phyloP scores from a whole-genome alignment of 1,284 basidiomycete genomes.

The Cryptococcus deneoformans region DNA sequence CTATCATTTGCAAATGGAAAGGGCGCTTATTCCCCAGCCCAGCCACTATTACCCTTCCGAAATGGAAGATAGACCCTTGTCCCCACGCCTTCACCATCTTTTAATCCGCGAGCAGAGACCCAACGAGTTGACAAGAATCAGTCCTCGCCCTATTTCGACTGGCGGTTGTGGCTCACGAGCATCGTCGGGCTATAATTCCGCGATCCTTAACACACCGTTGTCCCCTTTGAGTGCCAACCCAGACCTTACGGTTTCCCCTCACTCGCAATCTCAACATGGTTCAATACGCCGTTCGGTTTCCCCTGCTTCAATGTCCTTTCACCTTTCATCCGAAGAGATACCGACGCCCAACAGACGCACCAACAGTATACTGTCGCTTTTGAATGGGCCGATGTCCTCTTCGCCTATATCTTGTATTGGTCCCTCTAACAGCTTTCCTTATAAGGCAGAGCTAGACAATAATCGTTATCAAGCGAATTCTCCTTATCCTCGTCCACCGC shows the following conservation, averaged over 20 bases:
- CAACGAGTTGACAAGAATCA: constrained; percentile 14
- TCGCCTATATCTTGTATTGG: constrained; percentile 6
- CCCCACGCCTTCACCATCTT: constrained; percentile 20
- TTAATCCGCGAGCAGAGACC: constrained; percentile 14
- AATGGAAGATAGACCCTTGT: constrained; percentile 18
- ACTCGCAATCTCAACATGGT: not conserved
- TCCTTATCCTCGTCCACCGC: constrained; percentile 1
- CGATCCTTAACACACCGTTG: not conserved
- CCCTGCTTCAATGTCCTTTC: not conserved
- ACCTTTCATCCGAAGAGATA: not conserved
- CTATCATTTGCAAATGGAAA: too few relatives aligned
- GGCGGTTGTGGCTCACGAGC: not conserved
- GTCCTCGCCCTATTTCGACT: constrained; percentile 6
- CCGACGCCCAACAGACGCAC: constrained; percentile 5
- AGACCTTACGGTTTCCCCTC: not conserved
- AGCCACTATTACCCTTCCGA: not conserved
- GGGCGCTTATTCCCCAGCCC: not conserved
- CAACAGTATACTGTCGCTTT: constrained; percentile 20
- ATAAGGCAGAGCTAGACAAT: not conserved
- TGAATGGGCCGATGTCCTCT: constrained; percentile 17
- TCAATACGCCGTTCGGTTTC: not conserved
- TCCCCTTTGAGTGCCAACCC: constrained; percentile 9
- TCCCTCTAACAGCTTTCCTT: constrained; percentile 1
- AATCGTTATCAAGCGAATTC: not conserved
- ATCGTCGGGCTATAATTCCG: not conserved